Evolutionary conservation across 805 yeast genomes (phyloP), one percentile per base, ranked within the genome.

Genomic region (Kazachstania kunashirensis): DNA sequence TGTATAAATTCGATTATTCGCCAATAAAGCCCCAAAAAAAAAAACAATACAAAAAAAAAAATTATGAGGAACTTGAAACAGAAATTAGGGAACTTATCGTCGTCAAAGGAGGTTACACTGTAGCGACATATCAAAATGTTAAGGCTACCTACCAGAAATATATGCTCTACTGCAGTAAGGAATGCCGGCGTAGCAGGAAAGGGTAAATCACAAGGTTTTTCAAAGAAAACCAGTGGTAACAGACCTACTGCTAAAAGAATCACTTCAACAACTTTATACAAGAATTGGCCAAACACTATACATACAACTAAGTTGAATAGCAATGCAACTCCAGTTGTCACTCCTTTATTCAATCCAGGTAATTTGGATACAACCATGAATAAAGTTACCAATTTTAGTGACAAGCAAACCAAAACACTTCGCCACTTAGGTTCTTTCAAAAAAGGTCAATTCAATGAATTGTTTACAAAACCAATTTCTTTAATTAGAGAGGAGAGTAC

Each of bases 391-490:
- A 54, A 57, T 24, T 83, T 67, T 57, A 59, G 66, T 12, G 51
- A 61, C 2, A 51, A 53, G 11, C 63, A 67, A 13, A 62, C 70
- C 40, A 54, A 62, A 37, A 59, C 62, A 32, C 61, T 84, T 43
- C 59, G 62, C 24, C 64, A 66, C 29, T 57, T 78, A 38, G 88
- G 86, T 16, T 61, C 80, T 0, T 82, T 82, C 60, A 73, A 75
- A 48, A 76, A 75, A 42, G 67, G 66, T 45, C 94, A 84, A 58
- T 74, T 68, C 53, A 71, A 74, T 46, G 94, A 84, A 55, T 51
- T 80, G 29, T 80, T 76, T 55, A 53, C 64, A 24, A 65, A 64
- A 26, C 88, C 86, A 18, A 55, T 79, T 3, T 64, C 84, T 1
- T 53, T 84, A 41, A 63, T 77, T 3, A 73, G 81, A 46, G 54